phyloP scores from a whole-genome alignment of 352 stramenopile species.

The Phytophthora aleatoria region DNA sequence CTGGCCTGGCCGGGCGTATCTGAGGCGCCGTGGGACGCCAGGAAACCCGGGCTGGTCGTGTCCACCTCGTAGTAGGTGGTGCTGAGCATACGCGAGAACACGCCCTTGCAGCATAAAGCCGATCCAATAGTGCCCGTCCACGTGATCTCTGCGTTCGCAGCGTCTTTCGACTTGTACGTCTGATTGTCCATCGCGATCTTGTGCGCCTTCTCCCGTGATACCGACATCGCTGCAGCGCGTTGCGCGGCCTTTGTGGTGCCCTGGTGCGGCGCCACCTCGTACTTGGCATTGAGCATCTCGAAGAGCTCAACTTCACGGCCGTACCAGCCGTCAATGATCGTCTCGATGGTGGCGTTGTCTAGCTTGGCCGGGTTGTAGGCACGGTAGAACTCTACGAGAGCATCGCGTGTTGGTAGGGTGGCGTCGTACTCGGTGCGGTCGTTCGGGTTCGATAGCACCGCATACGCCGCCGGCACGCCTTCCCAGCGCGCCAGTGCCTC shows the following conservation, averaged over 20 bases:
- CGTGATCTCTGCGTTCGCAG: conserved; percentile 53
- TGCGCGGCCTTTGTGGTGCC: conserved; percentile 61
- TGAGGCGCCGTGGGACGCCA: conserved; percentile 49
- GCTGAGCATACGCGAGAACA: conserved; percentile 55
- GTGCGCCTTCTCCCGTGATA: conserved; percentile 61
- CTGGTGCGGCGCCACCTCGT: conserved; percentile 81
- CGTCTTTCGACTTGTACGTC: conserved; percentile 59
- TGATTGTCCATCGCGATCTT: conserved; percentile 69
- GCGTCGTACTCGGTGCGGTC: conserved; percentile 79
- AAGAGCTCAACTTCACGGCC: conserved; percentile 86
- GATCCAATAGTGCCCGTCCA: conserved; percentile 64
- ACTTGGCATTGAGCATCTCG: conserved; percentile 87
- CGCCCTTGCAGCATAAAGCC: conserved; percentile 73
- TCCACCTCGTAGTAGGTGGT: conserved; percentile 86
- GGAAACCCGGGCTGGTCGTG: conserved; percentile 73
- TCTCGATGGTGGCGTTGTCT: conserved; percentile 85
- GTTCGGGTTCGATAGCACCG: conserved; percentile 80
- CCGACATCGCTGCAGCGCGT: conserved; percentile 37
- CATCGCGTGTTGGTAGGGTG: conserved; percentile 75
- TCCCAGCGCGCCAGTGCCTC: conserved; percentile 78
- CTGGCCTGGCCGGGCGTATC: conserved; percentile 73
- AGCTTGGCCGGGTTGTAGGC: conserved; percentile 86
- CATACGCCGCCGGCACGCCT: conserved; percentile 74
- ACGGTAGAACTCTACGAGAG: conserved; percentile 83
- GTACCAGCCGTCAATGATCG: conserved; percentile 88